A percentile compares a stretch with the other conserved stretches of the same genome.
These are phyloP conservation scores for Trapa incisa DNA, from an alignment of 345 rosid genomes.

Conservation along the genomic window DNA sequence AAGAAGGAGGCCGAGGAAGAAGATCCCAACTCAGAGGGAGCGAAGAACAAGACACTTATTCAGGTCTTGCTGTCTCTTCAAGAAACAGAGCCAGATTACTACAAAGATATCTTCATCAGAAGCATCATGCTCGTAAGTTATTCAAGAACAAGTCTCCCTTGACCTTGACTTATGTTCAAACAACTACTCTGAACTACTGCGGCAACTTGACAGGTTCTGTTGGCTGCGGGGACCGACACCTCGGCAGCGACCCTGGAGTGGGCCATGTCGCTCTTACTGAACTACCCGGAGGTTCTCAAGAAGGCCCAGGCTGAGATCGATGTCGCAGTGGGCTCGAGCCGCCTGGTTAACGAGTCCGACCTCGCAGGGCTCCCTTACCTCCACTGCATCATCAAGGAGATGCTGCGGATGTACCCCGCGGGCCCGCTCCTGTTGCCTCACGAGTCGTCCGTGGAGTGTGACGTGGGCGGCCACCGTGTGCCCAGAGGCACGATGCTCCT, in stretches of 20 bases:
- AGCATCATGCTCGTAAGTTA: slow-evolving; percentile 15
- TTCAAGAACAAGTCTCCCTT: too few species aligned
- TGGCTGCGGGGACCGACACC: slow-evolving; percentile 36
- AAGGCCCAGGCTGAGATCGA: slow-evolving; percentile 43
- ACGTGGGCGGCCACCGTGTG: slow-evolving; percentile 19
- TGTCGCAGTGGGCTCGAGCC: slow-evolving; percentile 18
- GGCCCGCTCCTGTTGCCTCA: slow-evolving; percentile 32
- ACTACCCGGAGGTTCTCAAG: slow-evolving; percentile 25
- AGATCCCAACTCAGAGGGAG: background rate
- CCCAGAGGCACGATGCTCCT: slow-evolving; percentile 28
- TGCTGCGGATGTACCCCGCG: slow-evolving; percentile 32
- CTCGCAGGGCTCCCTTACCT: slow-evolving; percentile 32
- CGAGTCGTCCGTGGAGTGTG: slow-evolving; percentile 24
- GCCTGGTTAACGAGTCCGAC: slow-evolving; percentile 36
- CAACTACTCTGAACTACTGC: too few species aligned
- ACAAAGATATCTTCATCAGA: slow-evolving; percentile 17
- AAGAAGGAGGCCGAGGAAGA: background rate
- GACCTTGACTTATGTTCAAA: too few species aligned
- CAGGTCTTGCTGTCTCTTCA: slow-evolving; percentile 21
- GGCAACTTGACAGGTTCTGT: slow-evolving; percentile 10
- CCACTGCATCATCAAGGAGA: slow-evolving; percentile 36
- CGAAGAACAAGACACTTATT: slow-evolving; percentile 16
- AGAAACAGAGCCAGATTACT: slow-evolving; percentile 20
- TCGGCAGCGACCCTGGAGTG: slow-evolving; percentile 42
- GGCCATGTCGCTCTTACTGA: slow-evolving; percentile 37